Percentiles rank a stretch among this genome's conserved stretches.
These are phyloP conservation scores for Brassica napus DNA, from an alignment of 345 rosid species.

Conservation along the genomic window Da-Ae NC_063440.1:11458001-11458500, in stretches of 20 bases:
- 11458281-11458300: background rate
- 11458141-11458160: background rate
- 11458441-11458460: background rate
- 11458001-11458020: too few relatives aligned
- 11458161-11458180: background rate
- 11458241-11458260: background rate
- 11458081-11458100: background rate
- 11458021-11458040: too few relatives aligned
- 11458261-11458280: background rate
- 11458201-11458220: background rate
- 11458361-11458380: slow-evolving; percentile 28
- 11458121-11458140: background rate
- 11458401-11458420: slow-evolving; percentile 8
- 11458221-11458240: background rate
- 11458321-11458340: background rate
- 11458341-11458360: background rate
- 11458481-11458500: background rate
- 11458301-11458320: background rate
- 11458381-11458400: slow-evolving; percentile 2
- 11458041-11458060: too few relatives aligned
- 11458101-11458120: background rate
- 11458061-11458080: background rate
- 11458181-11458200: background rate
- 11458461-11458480: background rate
- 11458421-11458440: background rate